A percentile compares a stretch with the other conserved stretches of the same genome.
These are phyloP conservation scores for Saturnispora zaruensis DNA, from an alignment of 805 yeast genomes.

Conservation along the genomic window DNA sequence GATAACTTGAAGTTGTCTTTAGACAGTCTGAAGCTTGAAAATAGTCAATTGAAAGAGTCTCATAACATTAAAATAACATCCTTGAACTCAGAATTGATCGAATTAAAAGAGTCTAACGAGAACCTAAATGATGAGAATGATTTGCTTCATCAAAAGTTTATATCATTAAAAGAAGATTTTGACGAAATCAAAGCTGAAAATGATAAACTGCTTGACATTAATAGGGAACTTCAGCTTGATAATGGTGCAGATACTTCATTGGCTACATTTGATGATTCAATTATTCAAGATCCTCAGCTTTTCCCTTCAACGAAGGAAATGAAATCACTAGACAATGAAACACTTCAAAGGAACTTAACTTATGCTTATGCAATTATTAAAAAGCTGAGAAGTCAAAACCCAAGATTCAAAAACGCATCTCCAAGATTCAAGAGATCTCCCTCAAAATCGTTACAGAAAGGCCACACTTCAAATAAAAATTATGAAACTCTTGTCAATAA, in stretches of 20 bases:
- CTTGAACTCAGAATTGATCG: constrained; percentile 36
- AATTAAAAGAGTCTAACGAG: constrained; percentile 42
- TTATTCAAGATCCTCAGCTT: constrained; percentile 27
- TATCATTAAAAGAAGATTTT: constrained; percentile 17
- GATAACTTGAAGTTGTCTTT: constrained; percentile 37
- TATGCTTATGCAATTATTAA: constrained; percentile 57
- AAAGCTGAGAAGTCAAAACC: constrained; percentile 37
- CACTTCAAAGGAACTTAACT: constrained; percentile 52
- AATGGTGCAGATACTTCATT: constrained; percentile 21
- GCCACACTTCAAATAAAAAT: neutral
- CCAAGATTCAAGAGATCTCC: constrained; percentile 5
- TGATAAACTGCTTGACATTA: constrained; percentile 15
- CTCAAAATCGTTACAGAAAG: neutral
- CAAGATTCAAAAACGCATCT: constrained; percentile 6
- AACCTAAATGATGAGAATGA: constrained; percentile 67
- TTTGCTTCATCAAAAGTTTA: constrained; percentile 36
- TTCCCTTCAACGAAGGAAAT: constrained; percentile 30
- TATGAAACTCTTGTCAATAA: neutral
- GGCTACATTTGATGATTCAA: constrained; percentile 30
- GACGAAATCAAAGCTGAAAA: constrained; percentile 13
- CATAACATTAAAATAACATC: constrained; percentile 30
- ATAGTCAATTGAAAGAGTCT: constrained; percentile 33
- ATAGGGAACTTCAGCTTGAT: constrained; percentile 10
- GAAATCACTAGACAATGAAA: constrained; percentile 52
- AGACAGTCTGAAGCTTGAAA: constrained; percentile 37